Percentiles rank a stretch among this genome's conserved stretches.
phyloP scores from a whole-genome alignment of 139 green algal genomes.

The Nannochloris sp. region DNA sequence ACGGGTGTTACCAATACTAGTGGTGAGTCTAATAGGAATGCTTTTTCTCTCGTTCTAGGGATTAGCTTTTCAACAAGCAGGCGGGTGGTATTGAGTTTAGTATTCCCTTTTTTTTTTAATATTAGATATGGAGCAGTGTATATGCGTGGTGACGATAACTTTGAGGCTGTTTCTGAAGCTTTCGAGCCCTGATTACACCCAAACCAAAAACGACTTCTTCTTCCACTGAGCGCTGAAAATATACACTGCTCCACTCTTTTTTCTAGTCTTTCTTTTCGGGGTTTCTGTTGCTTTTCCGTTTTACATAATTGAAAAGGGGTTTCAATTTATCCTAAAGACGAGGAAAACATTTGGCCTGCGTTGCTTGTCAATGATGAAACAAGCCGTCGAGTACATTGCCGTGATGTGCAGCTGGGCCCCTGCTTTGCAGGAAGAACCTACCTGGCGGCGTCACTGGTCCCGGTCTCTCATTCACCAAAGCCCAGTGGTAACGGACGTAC shows the following conservation, averaged over 20 bases:
- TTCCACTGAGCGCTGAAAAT: conserved; percentile 25
- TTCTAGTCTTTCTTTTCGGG: background rate
- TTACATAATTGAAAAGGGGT: background rate
- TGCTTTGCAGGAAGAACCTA: conserved; percentile 25
- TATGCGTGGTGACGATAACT: conserved; percentile 18
- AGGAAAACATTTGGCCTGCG: background rate
- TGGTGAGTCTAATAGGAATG: too few relatives aligned
- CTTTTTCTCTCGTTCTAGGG: too few relatives aligned
- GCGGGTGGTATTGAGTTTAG: too few relatives aligned
- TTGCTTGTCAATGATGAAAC: conserved; percentile 5
- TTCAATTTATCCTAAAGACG: too few relatives aligned
- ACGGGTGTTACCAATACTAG: too few relatives aligned
- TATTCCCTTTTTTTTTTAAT: background rate
- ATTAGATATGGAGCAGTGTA: too few relatives aligned
- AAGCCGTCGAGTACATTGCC: conserved; percentile 4
- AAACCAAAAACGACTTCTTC: conserved; percentile 35
- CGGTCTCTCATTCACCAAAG: background rate
- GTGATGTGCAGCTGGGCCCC: conserved; percentile 4
- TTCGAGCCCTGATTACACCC: conserved; percentile 15
- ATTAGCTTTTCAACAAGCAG: too few relatives aligned
- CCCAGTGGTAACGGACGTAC: too few relatives aligned
- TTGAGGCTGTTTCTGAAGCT: conserved; percentile 44
- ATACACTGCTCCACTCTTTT: background rate
- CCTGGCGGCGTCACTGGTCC: background rate
- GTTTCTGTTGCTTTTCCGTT: background rate